Conservation (phyloP, 768 basidiomycete genomes). For the Leccinum aurantiacum region DNA sequence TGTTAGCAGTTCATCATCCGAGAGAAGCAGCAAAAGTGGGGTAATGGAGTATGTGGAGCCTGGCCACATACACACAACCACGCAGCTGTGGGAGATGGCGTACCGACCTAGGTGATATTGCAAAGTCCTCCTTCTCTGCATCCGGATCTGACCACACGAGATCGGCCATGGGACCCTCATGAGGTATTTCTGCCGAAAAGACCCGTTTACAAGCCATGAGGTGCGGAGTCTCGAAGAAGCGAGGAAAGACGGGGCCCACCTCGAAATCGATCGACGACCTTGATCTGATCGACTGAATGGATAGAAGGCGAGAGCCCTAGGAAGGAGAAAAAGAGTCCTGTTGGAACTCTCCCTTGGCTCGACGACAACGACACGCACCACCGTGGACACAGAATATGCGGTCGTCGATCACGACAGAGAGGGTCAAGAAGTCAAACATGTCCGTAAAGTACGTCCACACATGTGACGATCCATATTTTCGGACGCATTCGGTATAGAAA, state of each 20-base stretch:
- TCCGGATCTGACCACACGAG: conserved; percentile 99
- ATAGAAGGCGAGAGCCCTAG: conserved; percentile 94
- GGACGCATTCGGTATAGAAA: conserved; percentile 97
- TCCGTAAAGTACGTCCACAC: conserved; percentile 99
- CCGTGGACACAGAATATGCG: conserved; percentile 99
- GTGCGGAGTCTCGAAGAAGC: conserved; percentile 21
- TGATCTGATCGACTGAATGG: conserved; percentile 99
- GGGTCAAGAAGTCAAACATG: conserved; percentile 98
- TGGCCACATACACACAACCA: conserved; percentile 6
- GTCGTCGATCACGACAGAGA: conserved; percentile 98
- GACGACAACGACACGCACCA: conserved; percentile 48
- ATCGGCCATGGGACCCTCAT: conserved; percentile 99
- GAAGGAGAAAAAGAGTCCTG: background rate
- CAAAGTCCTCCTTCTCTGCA: conserved; percentile 98
- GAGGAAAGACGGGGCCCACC: conserved; percentile 46
- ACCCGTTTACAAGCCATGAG: conserved; percentile 21
- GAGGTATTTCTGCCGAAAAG: conserved; percentile 80
- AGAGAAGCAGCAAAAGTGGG: conserved; percentile 12
- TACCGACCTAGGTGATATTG: conserved; percentile 91
- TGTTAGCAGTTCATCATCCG: conserved; percentile 11
- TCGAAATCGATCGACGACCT: conserved; percentile 97
- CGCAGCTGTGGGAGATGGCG: conserved; percentile 12
- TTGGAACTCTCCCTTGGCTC: conserved; percentile 4
- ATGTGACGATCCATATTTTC: conserved; percentile 93
- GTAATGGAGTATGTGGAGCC: conserved; percentile 12